Percentiles rank a stretch among this genome's conserved stretches.
Conservation (phyloP, 2,329 filamentous ascomycete species). For the Aotearoamyces nothofagi region DNA sequence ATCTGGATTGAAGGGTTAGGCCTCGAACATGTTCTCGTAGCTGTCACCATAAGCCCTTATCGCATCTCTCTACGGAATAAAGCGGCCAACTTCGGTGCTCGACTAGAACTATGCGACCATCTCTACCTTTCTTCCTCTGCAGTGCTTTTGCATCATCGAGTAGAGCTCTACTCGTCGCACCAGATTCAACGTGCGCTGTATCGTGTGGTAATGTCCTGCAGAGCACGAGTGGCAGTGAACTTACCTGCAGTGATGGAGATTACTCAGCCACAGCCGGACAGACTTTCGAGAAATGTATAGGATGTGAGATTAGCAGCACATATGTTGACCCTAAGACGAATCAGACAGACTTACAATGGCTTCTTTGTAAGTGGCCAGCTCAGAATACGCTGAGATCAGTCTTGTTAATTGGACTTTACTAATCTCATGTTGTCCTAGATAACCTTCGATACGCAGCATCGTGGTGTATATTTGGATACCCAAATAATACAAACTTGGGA, state of each 20-base stretch:
- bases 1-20: too few relatives aligned
- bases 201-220: conserved; percentile 4
- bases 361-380: conserved; percentile 38
- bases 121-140: too few relatives aligned
- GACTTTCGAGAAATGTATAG: conserved; percentile 25
- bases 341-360: conserved; percentile 35
- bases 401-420: conserved; percentile 1
- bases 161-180: background rate
- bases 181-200: conserved; percentile 4
- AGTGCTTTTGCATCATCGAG: too few relatives aligned
- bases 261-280: conserved; percentile 5
- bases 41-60: too few relatives aligned
- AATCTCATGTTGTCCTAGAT: conserved; percentile 22
- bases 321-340: conserved; percentile 24
- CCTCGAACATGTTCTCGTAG: too few relatives aligned
- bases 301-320: conserved; percentile 34
- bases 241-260: conserved; percentile 3
- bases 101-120: too few relatives aligned
- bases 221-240: conserved; percentile 3
- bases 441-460: conserved; percentile 40
- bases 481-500: conserved; percentile 24
- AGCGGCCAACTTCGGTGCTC: too few relatives aligned
- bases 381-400: background rate
- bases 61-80: too few relatives aligned
- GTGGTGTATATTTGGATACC: conserved; percentile 37